Conservation (phyloP, 2,329 filamentous ascomycete species). For the Apiospora marii region DNA sequence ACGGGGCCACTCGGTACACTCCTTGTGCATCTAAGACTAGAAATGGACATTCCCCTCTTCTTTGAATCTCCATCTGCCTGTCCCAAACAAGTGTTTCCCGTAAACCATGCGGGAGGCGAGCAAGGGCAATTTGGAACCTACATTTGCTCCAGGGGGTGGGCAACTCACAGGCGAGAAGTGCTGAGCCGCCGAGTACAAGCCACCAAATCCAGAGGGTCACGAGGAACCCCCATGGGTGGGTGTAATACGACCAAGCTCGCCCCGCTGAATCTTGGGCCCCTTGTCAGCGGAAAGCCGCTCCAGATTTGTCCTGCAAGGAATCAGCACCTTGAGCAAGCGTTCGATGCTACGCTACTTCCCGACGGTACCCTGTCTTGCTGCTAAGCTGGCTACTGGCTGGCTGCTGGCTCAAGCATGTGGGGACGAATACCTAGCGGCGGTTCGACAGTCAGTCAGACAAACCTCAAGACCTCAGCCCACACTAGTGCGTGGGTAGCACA, state of each 20-base stretch:
- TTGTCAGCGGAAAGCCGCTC: conserved; percentile 20
- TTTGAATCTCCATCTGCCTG: conserved; percentile 28
- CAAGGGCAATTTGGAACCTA: conserved; percentile 14
- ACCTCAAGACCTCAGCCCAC: conserved; percentile 21
- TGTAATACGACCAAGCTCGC: conserved; percentile 18
- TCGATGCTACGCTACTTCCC: conserved; percentile 18
- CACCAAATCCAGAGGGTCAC: conserved; percentile 14
- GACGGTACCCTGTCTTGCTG: conserved; percentile 4
- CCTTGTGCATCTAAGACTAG: conserved; percentile 33
- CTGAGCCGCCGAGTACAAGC: background rate
- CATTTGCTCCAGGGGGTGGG: conserved; percentile 19
- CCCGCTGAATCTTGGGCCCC: conserved; percentile 19
- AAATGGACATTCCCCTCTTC: conserved; percentile 29
- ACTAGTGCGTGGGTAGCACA: conserved; percentile 19
- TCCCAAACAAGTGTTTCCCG: conserved; percentile 33
- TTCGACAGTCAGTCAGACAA: conserved; percentile 21
- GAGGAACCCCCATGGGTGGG: conserved; percentile 8
- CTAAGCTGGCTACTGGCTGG: conserved; percentile 10
- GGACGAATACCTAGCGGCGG: conserved; percentile 12
- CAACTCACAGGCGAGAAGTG: background rate
- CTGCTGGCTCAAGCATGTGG: conserved; percentile 18
- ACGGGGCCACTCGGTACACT: conserved; percentile 32
- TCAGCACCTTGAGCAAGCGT: conserved; percentile 22
- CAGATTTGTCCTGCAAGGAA: conserved; percentile 22
- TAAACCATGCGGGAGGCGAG: conserved; percentile 16